phyloP scores from a whole-genome alignment of 352 stramenopile species.

The Pythium coloratum region DNA sequence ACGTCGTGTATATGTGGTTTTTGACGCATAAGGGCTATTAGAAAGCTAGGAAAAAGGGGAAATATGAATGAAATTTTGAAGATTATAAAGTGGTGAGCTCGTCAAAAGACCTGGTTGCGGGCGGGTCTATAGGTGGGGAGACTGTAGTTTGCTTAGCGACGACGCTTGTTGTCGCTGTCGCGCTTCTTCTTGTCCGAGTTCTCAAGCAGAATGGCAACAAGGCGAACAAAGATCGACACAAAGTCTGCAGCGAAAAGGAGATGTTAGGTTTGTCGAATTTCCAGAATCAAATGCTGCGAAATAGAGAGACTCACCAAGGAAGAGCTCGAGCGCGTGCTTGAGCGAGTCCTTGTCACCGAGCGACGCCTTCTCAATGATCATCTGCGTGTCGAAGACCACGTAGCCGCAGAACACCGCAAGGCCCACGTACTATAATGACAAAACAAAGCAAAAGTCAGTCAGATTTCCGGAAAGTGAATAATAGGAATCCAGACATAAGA shows the following conservation, averaged over 20 bases:
- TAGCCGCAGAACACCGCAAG: conserved; percentile 89
- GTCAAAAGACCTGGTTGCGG: background rate
- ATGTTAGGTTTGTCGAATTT: conserved; percentile 3
- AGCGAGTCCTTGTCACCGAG: conserved; percentile 84
- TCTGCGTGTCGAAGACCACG: conserved; percentile 90
- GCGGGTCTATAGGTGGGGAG: too few species aligned
- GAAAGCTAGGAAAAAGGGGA: background rate
- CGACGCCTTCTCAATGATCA: conserved; percentile 89
- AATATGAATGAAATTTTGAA: conserved; percentile 8
- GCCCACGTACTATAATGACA: conserved; percentile 58
- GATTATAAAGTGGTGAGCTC: background rate
- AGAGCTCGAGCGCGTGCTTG: conserved; percentile 82
- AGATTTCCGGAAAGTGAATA: too few species aligned
- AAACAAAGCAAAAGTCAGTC: background rate
- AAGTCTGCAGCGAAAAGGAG: conserved; percentile 52
- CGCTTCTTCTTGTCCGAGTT: conserved; percentile 62
- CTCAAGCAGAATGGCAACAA: conserved; percentile 78
- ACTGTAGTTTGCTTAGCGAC: conserved; percentile 5
- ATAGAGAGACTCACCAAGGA: conserved; percentile 54
- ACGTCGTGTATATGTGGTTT: conserved; percentile 28
- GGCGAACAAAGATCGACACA: conserved; percentile 87
- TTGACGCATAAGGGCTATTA: conserved; percentile 22
- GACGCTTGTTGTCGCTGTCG: conserved; percentile 33
- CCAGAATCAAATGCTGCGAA: background rate
- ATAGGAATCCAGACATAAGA: background rate